Evolutionary conservation across 1,284 basidiomycete species (phyloP).

Genomic region (Fomitiporia mediterranea): DNA sequence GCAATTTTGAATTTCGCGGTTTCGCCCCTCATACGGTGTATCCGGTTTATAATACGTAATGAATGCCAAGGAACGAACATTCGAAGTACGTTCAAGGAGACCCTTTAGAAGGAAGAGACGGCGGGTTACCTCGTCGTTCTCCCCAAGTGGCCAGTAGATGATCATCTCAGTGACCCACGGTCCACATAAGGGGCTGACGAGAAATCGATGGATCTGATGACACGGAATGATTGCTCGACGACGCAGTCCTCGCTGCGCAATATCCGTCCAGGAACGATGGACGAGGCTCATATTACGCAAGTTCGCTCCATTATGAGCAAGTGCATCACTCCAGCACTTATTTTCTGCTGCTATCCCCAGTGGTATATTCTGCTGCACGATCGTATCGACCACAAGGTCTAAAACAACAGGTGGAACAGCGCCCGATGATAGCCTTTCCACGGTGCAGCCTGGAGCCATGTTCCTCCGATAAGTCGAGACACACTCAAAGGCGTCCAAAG

Average conservation of each 20-base stretch:
- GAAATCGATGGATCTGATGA: background rate
- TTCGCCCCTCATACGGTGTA: background rate
- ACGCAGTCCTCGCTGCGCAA: background rate
- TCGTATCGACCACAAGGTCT: background rate
- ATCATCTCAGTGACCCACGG: slow-evolving; percentile 2
- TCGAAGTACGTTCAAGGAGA: background rate
- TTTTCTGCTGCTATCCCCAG: background rate
- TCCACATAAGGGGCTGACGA: slow-evolving; percentile 4
- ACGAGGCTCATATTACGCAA: slow-evolving; percentile 1
- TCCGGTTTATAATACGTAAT: background rate
- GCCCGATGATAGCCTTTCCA: background rate
- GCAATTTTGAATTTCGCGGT: background rate
- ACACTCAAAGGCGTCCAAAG: no score
- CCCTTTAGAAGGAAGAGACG: background rate
- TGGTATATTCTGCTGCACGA: background rate
- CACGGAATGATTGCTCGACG: slow-evolving; percentile 2
- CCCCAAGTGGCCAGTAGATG: background rate
- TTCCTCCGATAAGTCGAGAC: background rate
- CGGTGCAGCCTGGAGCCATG: background rate
- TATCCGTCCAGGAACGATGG: slow-evolving; percentile 3
- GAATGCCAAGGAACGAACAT: background rate
- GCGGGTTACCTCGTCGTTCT: background rate
- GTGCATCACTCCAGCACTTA: background rate
- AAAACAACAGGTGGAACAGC: background rate
- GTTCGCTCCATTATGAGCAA: background rate